Conservation (phyloP, 2,329 filamentous ascomycete genomes). For the Byssothecium circinans region DNA sequence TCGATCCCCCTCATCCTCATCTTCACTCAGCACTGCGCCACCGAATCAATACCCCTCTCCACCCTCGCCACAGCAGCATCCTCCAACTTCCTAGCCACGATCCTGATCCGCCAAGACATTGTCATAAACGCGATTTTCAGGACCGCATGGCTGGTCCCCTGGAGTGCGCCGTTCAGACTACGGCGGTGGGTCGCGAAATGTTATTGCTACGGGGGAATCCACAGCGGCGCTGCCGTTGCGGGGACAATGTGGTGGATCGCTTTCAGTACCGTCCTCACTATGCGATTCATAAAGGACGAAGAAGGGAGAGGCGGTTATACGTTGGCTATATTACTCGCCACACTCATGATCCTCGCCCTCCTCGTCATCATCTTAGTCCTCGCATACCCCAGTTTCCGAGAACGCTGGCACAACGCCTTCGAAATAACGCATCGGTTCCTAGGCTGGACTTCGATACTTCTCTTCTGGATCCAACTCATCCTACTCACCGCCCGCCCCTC, state of each 20-base stretch:
- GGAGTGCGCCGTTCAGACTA: slow-evolving; percentile 25
- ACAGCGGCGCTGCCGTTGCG: slow-evolving; percentile 35
- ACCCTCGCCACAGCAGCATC: slow-evolving; percentile 33
- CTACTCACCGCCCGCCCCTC: slow-evolving; percentile 15
- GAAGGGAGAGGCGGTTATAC: slow-evolving; percentile 14
- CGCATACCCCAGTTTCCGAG: slow-evolving; percentile 26
- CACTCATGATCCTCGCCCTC: slow-evolving; percentile 22
- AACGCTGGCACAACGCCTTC: slow-evolving; percentile 34
- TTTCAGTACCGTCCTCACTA: slow-evolving; percentile 39
- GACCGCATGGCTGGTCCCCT: slow-evolving; percentile 34
- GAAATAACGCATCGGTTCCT: slow-evolving; percentile 40
- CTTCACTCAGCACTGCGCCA: slow-evolving; percentile 10
- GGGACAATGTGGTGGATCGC: slow-evolving; percentile 48
- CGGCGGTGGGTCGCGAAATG: slow-evolving; percentile 28
- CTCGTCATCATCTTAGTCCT: slow-evolving; percentile 29
- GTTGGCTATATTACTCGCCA: slow-evolving; percentile 17
- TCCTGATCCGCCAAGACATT: slow-evolving; percentile 37
- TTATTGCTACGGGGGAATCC: slow-evolving; percentile 40
- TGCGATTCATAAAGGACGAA: slow-evolving; percentile 21
- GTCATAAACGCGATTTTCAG: slow-evolving; percentile 34
- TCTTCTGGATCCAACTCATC: slow-evolving; percentile 34
- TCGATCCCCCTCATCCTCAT: slow-evolving; percentile 25
- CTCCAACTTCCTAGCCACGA: slow-evolving; percentile 35
- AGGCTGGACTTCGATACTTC: slow-evolving; percentile 33
- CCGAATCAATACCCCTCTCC: slow-evolving; percentile 5